Evolutionary conservation across 2,329 filamentous ascomycete species (phyloP).

Genomic region (Trichoderma koningii): DNA sequence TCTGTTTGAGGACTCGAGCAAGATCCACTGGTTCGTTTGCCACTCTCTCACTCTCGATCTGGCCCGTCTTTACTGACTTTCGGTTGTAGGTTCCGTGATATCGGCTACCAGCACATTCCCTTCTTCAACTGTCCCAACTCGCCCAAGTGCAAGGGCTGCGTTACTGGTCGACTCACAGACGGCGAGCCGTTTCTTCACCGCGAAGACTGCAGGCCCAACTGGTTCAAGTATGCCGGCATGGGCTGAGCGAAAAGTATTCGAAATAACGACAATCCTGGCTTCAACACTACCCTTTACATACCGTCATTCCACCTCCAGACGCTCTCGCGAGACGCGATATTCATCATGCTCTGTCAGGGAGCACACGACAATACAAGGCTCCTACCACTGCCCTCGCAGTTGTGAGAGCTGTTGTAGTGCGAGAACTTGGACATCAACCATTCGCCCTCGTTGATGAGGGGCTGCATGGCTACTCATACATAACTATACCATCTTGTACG

Average conservation of each 20-base stretch:
- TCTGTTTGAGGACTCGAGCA: conserved; percentile 85
- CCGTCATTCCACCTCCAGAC: not conserved
- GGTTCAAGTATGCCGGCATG: conserved; percentile 94
- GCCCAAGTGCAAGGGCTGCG: conserved; percentile 86
- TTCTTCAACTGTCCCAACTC: conserved; percentile 99
- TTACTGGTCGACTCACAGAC: conserved; percentile 84
- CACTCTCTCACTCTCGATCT: not conserved
- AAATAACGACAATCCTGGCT: not conserved
- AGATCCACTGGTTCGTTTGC: conserved; percentile 83
- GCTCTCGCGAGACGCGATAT: not conserved
- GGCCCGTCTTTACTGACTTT: conserved; percentile 23
- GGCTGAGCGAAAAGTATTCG: conserved; percentile 50
- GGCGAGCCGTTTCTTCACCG: conserved; percentile 81
- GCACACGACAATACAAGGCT: not conserved
- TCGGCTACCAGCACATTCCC: conserved; percentile 96
- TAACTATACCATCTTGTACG: not conserved
- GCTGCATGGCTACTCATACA: not conserved
- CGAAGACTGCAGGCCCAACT: conserved; percentile 93
- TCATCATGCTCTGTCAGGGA: not conserved
- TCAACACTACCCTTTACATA: not conserved
- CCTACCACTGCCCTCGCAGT: not conserved
- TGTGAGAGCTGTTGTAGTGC: not conserved
- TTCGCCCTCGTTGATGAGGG: not conserved
- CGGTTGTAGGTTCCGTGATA: conserved; percentile 88
- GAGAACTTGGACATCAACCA: not conserved